Conservation (phyloP, 2,329 filamentous ascomycete species). For the Cordyceps pruinosa region DNA sequence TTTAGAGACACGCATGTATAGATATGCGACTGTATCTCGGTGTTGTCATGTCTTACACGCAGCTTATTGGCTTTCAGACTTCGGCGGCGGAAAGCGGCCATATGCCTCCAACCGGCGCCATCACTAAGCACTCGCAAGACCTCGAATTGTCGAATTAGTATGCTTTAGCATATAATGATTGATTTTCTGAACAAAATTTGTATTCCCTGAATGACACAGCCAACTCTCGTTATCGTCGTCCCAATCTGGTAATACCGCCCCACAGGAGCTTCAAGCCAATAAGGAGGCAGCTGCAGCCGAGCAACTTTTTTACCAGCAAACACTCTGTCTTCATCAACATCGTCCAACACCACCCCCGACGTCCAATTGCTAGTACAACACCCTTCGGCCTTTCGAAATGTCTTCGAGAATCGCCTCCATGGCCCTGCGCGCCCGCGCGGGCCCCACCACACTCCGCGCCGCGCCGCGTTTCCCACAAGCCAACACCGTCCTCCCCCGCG, state of each 20-base stretch:
- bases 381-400: neutral
- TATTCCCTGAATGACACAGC: too few relatives aligned
- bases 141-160: too few relatives aligned
- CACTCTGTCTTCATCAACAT: neutral
- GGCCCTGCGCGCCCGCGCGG: neutral
- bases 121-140: too few relatives aligned
- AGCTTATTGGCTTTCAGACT: too few relatives aligned
- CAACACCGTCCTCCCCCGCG: neutral
- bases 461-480: neutral
- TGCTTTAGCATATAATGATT: too few relatives aligned
- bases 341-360: neutral
- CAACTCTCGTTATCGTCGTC: too few relatives aligned
- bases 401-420: neutral
- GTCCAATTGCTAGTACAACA: neutral
- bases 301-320: neutral
- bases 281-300: neutral
- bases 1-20: too few relatives aligned
- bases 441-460: neutral
- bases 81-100: too few relatives aligned
- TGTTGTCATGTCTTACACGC: too few relatives aligned
- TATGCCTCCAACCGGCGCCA: too few relatives aligned
- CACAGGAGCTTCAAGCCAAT: conserved; percentile 4
- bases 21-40: too few relatives aligned
- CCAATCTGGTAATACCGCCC: neutral
- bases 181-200: too few relatives aligned